Evolutionary conservation across 257 asterid genomes (phyloP).

Genomic region (Henckelia pumila): DNA sequence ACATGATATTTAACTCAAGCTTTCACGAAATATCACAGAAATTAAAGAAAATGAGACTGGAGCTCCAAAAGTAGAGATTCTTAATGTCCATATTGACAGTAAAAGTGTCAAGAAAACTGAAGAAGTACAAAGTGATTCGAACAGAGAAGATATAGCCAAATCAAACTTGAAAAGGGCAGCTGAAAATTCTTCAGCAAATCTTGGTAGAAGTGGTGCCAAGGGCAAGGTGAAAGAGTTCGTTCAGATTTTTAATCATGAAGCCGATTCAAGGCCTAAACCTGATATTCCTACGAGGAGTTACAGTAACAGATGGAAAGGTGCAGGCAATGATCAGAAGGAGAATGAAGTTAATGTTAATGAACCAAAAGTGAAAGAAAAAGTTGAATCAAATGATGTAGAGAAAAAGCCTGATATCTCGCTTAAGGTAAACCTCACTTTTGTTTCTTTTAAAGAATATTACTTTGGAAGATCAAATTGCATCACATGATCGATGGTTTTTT

Average conservation of each 20-base stretch:
- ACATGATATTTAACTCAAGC: constrained; percentile 11
- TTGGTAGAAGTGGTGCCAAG: constrained; percentile 37
- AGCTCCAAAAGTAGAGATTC: constrained; percentile 20
- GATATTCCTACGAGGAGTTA: constrained; percentile 34
- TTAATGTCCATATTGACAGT: constrained; percentile 19
- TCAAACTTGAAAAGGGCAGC: constrained; percentile 27
- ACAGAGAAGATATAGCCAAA: constrained; percentile 26
- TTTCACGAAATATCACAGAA: constrained; percentile 34
- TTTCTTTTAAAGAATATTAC: neutral
- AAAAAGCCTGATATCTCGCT: constrained; percentile 39
- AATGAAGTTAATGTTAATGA: constrained; percentile 33
- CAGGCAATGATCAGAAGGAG: constrained; percentile 28
- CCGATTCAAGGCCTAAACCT: constrained; percentile 32
- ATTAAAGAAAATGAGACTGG: constrained; percentile 30
- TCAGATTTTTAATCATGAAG: constrained; percentile 64
- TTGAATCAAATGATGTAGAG: constrained; percentile 26
- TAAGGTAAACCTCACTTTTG: constrained; percentile 40
- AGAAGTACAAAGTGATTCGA: constrained; percentile 21
- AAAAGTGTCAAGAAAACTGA: constrained; percentile 40
- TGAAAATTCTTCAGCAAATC: constrained; percentile 25
- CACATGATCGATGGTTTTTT: neutral
- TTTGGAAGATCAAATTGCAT: neutral
- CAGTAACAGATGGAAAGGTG: constrained; percentile 46
- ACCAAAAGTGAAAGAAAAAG: constrained; percentile 33
- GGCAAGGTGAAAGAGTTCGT: constrained; percentile 79